phyloP scores from a whole-genome alignment of 2,329 filamentous ascomycete species.

The Aspergillus luchuensis region DNA sequence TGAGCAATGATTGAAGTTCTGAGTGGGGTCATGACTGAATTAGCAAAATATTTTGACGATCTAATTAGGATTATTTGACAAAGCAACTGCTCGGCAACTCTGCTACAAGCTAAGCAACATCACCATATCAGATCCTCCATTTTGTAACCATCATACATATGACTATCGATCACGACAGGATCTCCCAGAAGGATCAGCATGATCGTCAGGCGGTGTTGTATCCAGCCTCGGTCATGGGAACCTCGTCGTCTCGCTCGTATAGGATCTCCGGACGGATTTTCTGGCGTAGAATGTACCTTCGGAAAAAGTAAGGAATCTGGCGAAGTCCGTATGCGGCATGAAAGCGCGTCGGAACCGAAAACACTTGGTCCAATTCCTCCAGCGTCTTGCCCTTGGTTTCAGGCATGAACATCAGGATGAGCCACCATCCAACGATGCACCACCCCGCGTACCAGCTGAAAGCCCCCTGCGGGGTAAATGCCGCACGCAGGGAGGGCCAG shows the following conservation, averaged over 20 bases:
- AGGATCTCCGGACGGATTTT: constrained; percentile 44
- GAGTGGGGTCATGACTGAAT: no score
- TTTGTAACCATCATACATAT: no score
- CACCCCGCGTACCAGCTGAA: constrained; percentile 54
- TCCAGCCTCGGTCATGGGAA: constrained; percentile 25
- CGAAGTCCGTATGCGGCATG: constrained; percentile 45
- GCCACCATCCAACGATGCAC: constrained; percentile 50
- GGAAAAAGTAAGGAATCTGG: constrained; percentile 41
- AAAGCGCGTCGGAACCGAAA: constrained; percentile 52
- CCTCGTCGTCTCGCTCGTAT: constrained; percentile 37
- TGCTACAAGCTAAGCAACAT: no score
- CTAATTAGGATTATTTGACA: no score
- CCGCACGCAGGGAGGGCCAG: constrained; percentile 53
- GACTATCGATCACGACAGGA: no score
- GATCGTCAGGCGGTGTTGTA: constrained; percentile 22
- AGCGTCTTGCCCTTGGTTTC: constrained; percentile 48
- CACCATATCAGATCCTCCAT: no score
- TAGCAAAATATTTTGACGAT: no score
- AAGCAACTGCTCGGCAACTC: no score
- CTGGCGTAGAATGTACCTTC: constrained; percentile 38
- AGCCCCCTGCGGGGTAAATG: constrained; percentile 54
- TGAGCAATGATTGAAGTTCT: no score
- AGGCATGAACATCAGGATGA: constrained; percentile 45
- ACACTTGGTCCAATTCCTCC: constrained; percentile 56
- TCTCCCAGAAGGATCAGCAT: no score